phyloP scores from a whole-genome alignment of 768 basidiomycete species.

The Lactarius sp. region DNA sequence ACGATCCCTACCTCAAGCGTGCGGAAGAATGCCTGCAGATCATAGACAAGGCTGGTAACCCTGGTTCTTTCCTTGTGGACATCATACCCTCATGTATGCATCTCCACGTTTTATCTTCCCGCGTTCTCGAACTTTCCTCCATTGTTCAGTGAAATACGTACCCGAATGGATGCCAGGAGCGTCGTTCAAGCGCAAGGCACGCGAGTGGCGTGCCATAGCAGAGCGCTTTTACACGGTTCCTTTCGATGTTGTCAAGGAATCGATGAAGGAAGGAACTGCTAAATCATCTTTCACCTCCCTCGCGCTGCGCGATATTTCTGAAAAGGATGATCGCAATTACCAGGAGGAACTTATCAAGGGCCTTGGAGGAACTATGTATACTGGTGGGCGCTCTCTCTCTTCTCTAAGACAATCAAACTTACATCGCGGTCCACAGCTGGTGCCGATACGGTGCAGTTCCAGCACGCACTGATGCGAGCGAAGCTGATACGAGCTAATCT shows the following conservation, averaged over 20 bases:
- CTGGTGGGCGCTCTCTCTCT: slow-evolving; percentile 5
- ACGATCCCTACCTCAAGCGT: slow-evolving; percentile 25
- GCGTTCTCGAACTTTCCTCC: not conserved
- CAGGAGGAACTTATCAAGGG: slow-evolving; percentile 27
- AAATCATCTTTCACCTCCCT: slow-evolving; percentile 22
- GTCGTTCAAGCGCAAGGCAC: slow-evolving; percentile 26
- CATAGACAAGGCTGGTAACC: slow-evolving; percentile 21
- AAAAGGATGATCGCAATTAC: slow-evolving; percentile 23
- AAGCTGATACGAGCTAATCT: not conserved
- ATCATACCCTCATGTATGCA: slow-evolving; percentile 28
- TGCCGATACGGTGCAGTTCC: slow-evolving; percentile 24
- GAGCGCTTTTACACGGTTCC: slow-evolving; percentile 24
- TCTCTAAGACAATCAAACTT: not conserved
- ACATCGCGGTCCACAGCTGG: slow-evolving; percentile 17
- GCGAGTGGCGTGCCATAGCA: slow-evolving; percentile 23
- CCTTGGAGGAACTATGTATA: slow-evolving; percentile 22
- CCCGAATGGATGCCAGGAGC: slow-evolving; percentile 30
- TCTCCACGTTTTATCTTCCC: not conserved
- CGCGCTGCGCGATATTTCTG: slow-evolving; percentile 21
- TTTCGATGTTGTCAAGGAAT: slow-evolving; percentile 25
- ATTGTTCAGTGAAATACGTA: slow-evolving; percentile 25
- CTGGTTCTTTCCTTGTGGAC: slow-evolving; percentile 30
- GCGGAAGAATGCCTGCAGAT: slow-evolving; percentile 24
- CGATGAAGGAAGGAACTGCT: slow-evolving; percentile 18
- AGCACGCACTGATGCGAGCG: not conserved